Conservation (phyloP, 2,329 filamentous ascomycete species). For the Diplodia seriata region DNA sequence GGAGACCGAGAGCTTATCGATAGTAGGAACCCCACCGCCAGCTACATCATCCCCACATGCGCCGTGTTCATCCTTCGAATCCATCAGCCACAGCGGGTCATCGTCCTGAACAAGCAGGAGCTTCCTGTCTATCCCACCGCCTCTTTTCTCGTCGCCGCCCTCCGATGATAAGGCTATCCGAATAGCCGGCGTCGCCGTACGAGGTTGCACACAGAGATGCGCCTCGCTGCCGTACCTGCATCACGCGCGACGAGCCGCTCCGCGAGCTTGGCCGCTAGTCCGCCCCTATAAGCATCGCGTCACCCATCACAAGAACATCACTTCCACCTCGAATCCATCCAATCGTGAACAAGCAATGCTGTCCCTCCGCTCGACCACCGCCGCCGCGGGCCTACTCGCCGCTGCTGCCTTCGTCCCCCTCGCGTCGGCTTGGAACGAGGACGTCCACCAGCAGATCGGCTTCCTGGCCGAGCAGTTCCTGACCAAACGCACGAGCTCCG, state of each 20-base stretch:
- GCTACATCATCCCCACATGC: constrained; percentile 16
- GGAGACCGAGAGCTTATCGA: constrained; percentile 3
- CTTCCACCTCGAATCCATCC: not conserved
- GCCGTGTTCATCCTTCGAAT: not conserved
- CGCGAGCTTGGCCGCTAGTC: not conserved
- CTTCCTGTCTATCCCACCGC: not conserved
- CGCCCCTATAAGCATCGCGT: constrained; percentile 4
- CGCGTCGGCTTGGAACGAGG: constrained; percentile 17
- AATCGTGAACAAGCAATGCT: not conserved
- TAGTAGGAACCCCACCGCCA: not conserved
- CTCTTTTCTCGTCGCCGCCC: constrained; percentile 5
- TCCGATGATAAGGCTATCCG: constrained; percentile 24
- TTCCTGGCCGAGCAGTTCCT: constrained; percentile 50
- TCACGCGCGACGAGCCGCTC: constrained; percentile 6
- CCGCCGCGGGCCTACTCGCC: not conserved
- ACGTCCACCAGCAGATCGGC: constrained; percentile 52
- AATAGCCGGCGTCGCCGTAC: constrained; percentile 7
- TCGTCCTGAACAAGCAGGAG: constrained; percentile 18
- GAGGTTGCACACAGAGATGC: constrained; percentile 5
- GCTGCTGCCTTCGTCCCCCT: not conserved
- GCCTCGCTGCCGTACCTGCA: constrained; percentile 18
- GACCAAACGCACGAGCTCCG: constrained; percentile 41
- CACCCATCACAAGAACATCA: not conserved
- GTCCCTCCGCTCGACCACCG: not conserved
- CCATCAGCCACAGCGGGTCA: constrained; percentile 14